Conservation (phyloP, 1,284 basidiomycete genomes). For the Cryptococcus depauperatus region DNA sequence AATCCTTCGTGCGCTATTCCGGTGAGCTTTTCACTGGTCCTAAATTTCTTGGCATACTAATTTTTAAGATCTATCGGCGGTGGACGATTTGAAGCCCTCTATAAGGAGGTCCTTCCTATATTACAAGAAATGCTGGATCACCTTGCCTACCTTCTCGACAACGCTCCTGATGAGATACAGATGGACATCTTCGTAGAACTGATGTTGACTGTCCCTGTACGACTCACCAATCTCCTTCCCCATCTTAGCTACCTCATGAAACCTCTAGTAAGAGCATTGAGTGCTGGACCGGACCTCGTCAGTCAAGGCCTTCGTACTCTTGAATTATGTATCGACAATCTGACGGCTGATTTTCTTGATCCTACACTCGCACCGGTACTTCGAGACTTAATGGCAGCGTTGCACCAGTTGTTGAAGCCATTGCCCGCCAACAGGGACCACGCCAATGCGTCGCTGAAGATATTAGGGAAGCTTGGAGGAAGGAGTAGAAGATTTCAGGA, state of each 20-base stretch:
- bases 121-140: slow-evolving; percentile 96
- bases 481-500: slow-evolving; percentile 81
- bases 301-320: slow-evolving; percentile 93
- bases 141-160: slow-evolving; percentile 79
- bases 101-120: slow-evolving; percentile 93
- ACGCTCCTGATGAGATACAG: slow-evolving; percentile 61
- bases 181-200: slow-evolving; percentile 94
- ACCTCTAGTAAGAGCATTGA: slow-evolving; percentile 84
- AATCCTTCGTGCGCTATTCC: slow-evolving; percentile 87
- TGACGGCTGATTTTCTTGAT: slow-evolving; percentile 96
- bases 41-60: slow-evolving; percentile 4
- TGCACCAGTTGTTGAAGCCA: slow-evolving; percentile 84
- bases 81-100: slow-evolving; percentile 87
- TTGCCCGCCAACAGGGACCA: slow-evolving; percentile 84
- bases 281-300: slow-evolving; percentile 80
- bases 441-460: slow-evolving; percentile 91
- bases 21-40: slow-evolving; percentile 39
- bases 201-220: slow-evolving; percentile 91
- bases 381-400: slow-evolving; percentile 87
- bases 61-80: slow-evolving; percentile 75
- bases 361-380: slow-evolving; percentile 90
- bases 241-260: slow-evolving; percentile 96
- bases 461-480: slow-evolving; percentile 94
- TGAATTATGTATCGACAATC: slow-evolving; percentile 98
- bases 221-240: slow-evolving; percentile 90